Conservation (phyloP, 345 rosid genomes). For the Melastoma malabathricum region DNA sequence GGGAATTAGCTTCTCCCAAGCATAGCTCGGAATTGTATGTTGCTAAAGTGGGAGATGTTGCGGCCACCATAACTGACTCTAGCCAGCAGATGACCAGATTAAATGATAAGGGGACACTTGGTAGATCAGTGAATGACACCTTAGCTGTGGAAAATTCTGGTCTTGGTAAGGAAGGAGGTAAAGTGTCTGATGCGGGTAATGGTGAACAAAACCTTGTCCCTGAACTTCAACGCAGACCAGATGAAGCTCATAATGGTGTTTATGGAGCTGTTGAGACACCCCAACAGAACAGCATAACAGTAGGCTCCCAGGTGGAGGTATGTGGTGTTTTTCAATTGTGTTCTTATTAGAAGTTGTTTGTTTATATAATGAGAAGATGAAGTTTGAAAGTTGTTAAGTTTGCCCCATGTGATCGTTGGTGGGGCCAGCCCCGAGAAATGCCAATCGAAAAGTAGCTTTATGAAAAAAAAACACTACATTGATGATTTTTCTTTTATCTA, state of each 20-base stretch:
- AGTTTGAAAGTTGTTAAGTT: no score
- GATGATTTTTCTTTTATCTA: no score
- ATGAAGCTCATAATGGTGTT: conserved; percentile 18
- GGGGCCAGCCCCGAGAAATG: no score
- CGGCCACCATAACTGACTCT: conserved; percentile 10
- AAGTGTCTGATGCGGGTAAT: conserved; percentile 25
- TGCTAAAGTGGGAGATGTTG: conserved; percentile 10
- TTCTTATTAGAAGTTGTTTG: no score
- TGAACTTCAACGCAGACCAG: conserved; percentile 2
- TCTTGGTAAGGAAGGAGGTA: conserved; percentile 32
- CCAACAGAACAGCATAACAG: conserved; percentile 37
- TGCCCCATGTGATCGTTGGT: no score
- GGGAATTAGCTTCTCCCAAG: conserved; percentile 38
- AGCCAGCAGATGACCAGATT: conserved; percentile 13
- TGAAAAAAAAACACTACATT: no score
- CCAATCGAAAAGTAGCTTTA: no score
- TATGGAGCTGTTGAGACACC: conserved; percentile 19
- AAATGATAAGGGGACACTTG: conserved; percentile 22
- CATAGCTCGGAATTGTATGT: conserved; percentile 17
- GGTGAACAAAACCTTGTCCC: conserved; percentile 28
- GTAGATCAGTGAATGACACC: conserved; percentile 25
- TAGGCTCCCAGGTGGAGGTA: conserved; percentile 84
- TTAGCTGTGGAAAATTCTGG: conserved; percentile 19
- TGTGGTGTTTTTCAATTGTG: conserved; percentile 7
- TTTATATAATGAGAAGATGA: no score